phyloP scores from a whole-genome alignment of 1,139 yeast genomes.

The Debaryomyces sp. region DNA sequence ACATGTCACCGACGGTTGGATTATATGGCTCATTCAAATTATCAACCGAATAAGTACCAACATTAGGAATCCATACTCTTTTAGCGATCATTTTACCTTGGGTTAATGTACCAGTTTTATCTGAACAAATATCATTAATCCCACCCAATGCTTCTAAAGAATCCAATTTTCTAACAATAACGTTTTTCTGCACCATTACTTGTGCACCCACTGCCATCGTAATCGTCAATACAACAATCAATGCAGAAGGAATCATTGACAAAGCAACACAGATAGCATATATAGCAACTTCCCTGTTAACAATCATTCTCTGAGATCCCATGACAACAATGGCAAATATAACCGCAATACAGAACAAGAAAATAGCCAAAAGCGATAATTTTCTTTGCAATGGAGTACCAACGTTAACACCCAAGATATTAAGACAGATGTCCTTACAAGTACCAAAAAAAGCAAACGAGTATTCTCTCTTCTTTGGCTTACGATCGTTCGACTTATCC shows the following conservation, averaged over 20 bases:
- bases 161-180: slow-evolving; percentile 76
- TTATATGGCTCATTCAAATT: slow-evolving; percentile 71
- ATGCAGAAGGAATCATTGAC: slow-evolving; percentile 82
- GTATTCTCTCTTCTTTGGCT: slow-evolving; percentile 47
- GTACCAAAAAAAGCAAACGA: slow-evolving; percentile 49
- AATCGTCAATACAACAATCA: slow-evolving; percentile 78
- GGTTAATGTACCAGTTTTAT: slow-evolving; percentile 81
- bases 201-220: slow-evolving; percentile 89
- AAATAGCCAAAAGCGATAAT: slow-evolving; percentile 70
- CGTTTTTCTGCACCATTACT: slow-evolving; percentile 71
- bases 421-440: slow-evolving; percentile 45
- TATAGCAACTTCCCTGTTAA: slow-evolving; percentile 71
- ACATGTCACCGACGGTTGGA: slow-evolving; percentile 66
- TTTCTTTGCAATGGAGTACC: slow-evolving; percentile 80
- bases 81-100: slow-evolving; percentile 79
- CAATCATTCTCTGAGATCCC: slow-evolving; percentile 74
- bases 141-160: slow-evolving; percentile 82
- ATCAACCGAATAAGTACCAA: slow-evolving; percentile 65
- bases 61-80: slow-evolving; percentile 75
- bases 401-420: slow-evolving; percentile 69
- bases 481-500: slow-evolving; percentile 26
- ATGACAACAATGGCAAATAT: slow-evolving; percentile 76
- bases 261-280: slow-evolving; percentile 84
- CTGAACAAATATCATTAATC: slow-evolving; percentile 80
- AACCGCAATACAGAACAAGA: slow-evolving; percentile 71